Evolutionary conservation across 345 rosid genomes (phyloP).

Genomic region (Corchorus capsularis): DNA sequence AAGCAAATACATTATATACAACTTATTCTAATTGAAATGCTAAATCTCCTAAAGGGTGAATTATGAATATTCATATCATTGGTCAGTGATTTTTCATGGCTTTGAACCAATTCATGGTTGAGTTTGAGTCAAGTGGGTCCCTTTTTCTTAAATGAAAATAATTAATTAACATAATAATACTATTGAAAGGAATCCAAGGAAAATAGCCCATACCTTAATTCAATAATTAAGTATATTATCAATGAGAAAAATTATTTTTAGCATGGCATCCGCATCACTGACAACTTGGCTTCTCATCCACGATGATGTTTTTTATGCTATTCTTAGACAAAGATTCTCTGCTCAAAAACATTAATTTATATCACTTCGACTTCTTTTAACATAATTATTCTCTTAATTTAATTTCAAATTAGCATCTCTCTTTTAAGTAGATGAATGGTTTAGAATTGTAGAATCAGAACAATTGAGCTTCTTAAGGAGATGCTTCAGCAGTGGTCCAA

Average conservation of each 20-base stretch:
- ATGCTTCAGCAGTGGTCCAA: conserved; percentile 7
- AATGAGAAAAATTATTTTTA: background rate
- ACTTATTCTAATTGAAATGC: too few relatives aligned
- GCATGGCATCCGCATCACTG: background rate
- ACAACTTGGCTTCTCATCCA: conserved; percentile 33
- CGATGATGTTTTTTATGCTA: conserved; percentile 27
- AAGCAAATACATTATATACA: too few relatives aligned
- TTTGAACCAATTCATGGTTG: background rate
- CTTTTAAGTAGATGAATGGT: conserved; percentile 9
- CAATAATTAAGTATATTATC: too few relatives aligned
- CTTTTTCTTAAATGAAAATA: background rate
- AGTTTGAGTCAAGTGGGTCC: background rate
- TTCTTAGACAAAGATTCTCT: conserved; percentile 50
- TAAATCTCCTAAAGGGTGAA: too few relatives aligned
- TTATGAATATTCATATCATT: background rate
- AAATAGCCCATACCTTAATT: background rate
- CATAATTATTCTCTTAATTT: background rate
- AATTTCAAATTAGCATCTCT: background rate
- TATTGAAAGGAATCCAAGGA: conserved; percentile 25
- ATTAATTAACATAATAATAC: background rate
- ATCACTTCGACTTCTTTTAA: background rate
- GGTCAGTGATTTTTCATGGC: background rate
- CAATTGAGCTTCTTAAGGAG: background rate
- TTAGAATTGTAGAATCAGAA: conserved; percentile 11
- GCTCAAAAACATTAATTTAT: background rate